phyloP scores from a whole-genome alignment of 2,329 filamentous ascomycete genomes.

The Penicillium brasilianum region DNA sequence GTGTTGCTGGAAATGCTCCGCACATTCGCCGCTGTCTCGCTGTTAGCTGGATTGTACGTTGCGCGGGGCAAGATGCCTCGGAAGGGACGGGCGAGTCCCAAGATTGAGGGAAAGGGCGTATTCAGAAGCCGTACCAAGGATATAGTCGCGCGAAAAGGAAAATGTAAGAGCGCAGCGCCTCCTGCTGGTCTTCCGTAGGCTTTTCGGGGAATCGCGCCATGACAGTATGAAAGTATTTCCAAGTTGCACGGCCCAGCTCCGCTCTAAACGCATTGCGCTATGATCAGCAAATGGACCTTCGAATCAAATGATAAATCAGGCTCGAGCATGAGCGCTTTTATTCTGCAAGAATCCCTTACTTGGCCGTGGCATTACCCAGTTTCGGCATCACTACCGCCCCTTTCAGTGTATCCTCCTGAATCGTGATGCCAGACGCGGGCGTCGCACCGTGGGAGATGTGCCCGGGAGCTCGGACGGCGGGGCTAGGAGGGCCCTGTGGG shows the following conservation, averaged over 20 bases:
- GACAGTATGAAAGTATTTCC: constrained; percentile 70
- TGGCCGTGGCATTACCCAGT: constrained; percentile 55
- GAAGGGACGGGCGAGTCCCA: no score
- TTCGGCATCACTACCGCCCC: constrained; percentile 54
- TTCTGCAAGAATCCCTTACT: constrained; percentile 38
- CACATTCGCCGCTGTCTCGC: constrained; percentile 64
- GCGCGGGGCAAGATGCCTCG: background rate
- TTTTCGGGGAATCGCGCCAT: constrained; percentile 69
- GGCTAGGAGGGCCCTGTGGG: constrained; percentile 45
- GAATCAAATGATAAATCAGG: background rate
- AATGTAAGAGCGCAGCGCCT: constrained; percentile 64
- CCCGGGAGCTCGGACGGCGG: constrained; percentile 47
- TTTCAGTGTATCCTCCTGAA: constrained; percentile 46
- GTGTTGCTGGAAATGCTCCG: constrained; percentile 65
- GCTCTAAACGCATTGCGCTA: constrained; percentile 48
- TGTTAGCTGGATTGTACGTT: constrained; percentile 17
- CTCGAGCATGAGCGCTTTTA: background rate
- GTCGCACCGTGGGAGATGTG: constrained; percentile 42
- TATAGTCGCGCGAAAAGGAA: constrained; percentile 69
- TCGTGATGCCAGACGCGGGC: constrained; percentile 26
- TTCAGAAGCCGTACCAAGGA: constrained; percentile 56
- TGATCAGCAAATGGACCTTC: background rate
- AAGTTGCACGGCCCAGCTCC: constrained; percentile 67
- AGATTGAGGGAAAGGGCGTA: background rate
- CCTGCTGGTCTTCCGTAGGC: constrained; percentile 64